Percentiles rank a stretch among this genome's conserved stretches.
Evolutionary conservation across 495 filamentous ascomycete genomes (phyloP).

Genomic region (Penicillium subrubescens): DNA sequence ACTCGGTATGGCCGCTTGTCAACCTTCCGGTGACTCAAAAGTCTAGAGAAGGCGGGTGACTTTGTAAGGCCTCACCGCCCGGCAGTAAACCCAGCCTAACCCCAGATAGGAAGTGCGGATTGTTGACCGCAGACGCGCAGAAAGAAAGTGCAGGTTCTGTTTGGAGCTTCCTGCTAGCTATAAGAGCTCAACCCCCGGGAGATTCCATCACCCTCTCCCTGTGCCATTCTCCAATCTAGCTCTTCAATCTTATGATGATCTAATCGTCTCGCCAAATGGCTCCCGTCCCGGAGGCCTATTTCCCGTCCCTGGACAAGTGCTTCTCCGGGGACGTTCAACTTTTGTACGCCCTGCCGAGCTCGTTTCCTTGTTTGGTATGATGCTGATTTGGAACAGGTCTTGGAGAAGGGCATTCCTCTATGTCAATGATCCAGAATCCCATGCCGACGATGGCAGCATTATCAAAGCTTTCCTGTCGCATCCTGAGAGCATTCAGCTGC

Average conservation of each 20-base stretch:
- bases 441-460: conserved; percentile 48
- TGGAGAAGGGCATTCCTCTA: conserved; percentile 74
- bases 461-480: conserved; percentile 68
- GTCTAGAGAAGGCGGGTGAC: neutral
- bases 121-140: conserved; percentile 37
- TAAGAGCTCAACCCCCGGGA: conserved; percentile 10
- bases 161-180: conserved; percentile 19
- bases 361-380: neutral
- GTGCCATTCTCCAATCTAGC: conserved; percentile 12
- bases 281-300: conserved; percentile 60
- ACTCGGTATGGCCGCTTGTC: neutral
- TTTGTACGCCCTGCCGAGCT: conserved; percentile 46
- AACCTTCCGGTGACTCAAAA: conserved; percentile 19
- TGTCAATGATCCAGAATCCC: conserved; percentile 55
- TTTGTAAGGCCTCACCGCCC: conserved; percentile 37
- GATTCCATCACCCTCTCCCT: conserved; percentile 13
- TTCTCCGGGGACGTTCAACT: conserved; percentile 59
- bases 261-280: conserved; percentile 69
- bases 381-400: conserved; percentile 54
- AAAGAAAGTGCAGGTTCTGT: conserved; percentile 31
- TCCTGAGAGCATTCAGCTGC: conserved; percentile 62
- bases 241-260: conserved; percentile 48
- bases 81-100: conserved; percentile 38
- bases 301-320: conserved; percentile 65
- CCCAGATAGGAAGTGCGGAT: conserved; percentile 41